Conservation (phyloP, 371 early-diverging fungal species). For the Apophysomyces sp. region DNA sequence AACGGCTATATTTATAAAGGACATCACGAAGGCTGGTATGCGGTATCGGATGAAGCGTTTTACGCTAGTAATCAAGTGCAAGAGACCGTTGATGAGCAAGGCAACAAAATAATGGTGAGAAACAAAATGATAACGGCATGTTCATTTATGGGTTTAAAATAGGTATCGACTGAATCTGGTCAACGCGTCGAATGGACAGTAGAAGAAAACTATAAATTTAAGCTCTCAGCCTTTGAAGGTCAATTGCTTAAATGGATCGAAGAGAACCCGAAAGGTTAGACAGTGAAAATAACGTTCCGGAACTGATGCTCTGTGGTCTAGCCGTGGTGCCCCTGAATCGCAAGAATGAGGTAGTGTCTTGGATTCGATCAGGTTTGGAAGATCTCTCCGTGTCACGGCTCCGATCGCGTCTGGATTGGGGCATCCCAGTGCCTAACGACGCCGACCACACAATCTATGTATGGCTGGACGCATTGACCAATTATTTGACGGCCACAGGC, state of each 20-base stretch:
- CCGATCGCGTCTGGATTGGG: conserved; percentile 82
- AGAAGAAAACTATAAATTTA: conserved; percentile 95
- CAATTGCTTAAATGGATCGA: conserved; percentile 71
- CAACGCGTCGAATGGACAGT: conserved; percentile 84
- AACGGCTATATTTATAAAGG: conserved; percentile 92
- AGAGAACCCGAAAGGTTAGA: conserved; percentile 36
- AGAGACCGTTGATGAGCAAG: conserved; percentile 60
- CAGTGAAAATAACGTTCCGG: not conserved
- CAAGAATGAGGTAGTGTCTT: conserved; percentile 60
- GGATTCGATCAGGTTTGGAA: conserved; percentile 48
- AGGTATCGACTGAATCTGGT: conserved; percentile 80
- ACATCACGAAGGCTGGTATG: conserved; percentile 93
- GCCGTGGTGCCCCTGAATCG: conserved; percentile 67
- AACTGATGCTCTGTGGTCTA: conserved; percentile 10
- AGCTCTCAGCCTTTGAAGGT: conserved; percentile 64
- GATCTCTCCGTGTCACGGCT: conserved; percentile 92
- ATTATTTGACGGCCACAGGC: conserved; percentile 88
- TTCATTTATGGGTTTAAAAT: not conserved
- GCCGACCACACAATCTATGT: conserved; percentile 91
- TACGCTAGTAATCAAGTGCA: conserved; percentile 77
- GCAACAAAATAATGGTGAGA: conserved; percentile 49
- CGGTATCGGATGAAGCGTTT: conserved; percentile 94
- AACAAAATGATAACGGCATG: not conserved
- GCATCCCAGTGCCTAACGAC: conserved; percentile 91
- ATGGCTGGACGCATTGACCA: conserved; percentile 95